Evolutionary conservation across 2,329 filamentous ascomycete species (phyloP), one percentile per base, ranked within the genome.

Genomic region (Fonsecaea multimorphosa): DNA sequence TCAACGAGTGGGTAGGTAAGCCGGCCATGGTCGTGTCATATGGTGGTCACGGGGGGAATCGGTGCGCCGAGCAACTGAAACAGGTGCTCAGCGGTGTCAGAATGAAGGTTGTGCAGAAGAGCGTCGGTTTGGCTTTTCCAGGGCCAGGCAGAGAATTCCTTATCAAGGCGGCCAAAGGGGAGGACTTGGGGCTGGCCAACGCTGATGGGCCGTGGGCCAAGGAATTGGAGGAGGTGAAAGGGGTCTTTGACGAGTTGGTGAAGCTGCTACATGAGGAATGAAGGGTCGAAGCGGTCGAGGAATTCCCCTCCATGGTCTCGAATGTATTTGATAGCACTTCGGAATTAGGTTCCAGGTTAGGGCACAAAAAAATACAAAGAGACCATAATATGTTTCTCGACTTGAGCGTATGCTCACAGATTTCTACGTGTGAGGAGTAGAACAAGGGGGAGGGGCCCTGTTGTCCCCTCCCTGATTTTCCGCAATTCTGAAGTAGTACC

Each of bases 1-100:
- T 80, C 70, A 76, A 87, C 70, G 86, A 87, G 72, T 87, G 85
- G 83, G 80, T 75, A 27, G 83, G 81, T 8, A 87, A 87, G 73
- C 82, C 85, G 0, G 80, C 79, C 19, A 76, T 77, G 54, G 78
- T 88, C 63, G 79, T 88, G 29, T 83, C 79, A 63, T 87, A 87
- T 74, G 86, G 86, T 3, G 79, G 79, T 0, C 73, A 74, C 29
- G 80, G 80, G 0, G 79, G 80, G 0, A 73, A 64, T 1, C 79
- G 80, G 55, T 75, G 76, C 1, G 76, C 75, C 1, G 75, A 61
- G 29, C 77, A 79, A 65, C 68, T 81, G 68, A 69, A 68, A 27
- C 66, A 74, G 24, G 72, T 80, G 22, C 65, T 80, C 40, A 68
- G 70, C 11, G 79, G 75, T 0, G 53, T 81, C 36, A 67, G 71